Evolutionary conservation across 352 stramenopile species (phyloP).

Genomic region (Pseudoperonospora humuli): DNA sequence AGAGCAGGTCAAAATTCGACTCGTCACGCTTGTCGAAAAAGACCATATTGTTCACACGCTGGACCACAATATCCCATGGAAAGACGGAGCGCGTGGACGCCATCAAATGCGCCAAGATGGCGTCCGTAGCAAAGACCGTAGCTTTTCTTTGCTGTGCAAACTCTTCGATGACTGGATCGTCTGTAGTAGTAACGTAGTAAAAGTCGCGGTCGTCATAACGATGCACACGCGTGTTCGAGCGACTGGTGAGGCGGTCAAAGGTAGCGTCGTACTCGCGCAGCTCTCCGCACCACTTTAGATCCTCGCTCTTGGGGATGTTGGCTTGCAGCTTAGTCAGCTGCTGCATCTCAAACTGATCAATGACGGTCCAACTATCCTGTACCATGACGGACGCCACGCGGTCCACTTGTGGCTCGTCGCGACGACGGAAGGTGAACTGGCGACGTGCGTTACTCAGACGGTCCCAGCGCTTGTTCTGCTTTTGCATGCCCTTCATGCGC

Average conservation of each 20-base stretch:
- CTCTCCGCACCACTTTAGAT: slow-evolving; percentile 92
- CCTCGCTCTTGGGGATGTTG: slow-evolving; percentile 77
- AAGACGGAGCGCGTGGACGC: slow-evolving; percentile 92
- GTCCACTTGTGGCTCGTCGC: slow-evolving; percentile 73
- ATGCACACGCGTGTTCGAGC: slow-evolving; percentile 68
- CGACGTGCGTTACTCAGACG: slow-evolving; percentile 68
- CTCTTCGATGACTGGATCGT: slow-evolving; percentile 94
- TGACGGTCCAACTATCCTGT: slow-evolving; percentile 85
- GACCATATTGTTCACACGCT: slow-evolving; percentile 90
- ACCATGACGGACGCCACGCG: slow-evolving; percentile 88
- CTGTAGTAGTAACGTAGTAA: slow-evolving; percentile 94
- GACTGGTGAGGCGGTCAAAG: slow-evolving; percentile 91
- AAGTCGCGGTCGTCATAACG: slow-evolving; percentile 90
- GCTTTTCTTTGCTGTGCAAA: slow-evolving; percentile 85
- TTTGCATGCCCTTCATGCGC: slow-evolving; percentile 79
- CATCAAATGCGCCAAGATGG: slow-evolving; percentile 96
- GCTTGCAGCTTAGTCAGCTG: slow-evolving; percentile 93
- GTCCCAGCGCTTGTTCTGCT: slow-evolving; percentile 84
- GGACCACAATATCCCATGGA: slow-evolving; percentile 95
- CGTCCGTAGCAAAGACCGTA: slow-evolving; percentile 96
- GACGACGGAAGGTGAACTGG: slow-evolving; percentile 50
- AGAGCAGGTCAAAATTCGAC: slow-evolving; percentile 91
- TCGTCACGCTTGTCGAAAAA: slow-evolving; percentile 98
- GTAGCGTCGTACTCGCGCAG: slow-evolving; percentile 92
- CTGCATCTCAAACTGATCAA: slow-evolving; percentile 95